These are phyloP conservation scores for Termitomyces eurrhizus DNA, from an alignment of 768 basidiomycete species.

Conservation along the genomic window DNA sequence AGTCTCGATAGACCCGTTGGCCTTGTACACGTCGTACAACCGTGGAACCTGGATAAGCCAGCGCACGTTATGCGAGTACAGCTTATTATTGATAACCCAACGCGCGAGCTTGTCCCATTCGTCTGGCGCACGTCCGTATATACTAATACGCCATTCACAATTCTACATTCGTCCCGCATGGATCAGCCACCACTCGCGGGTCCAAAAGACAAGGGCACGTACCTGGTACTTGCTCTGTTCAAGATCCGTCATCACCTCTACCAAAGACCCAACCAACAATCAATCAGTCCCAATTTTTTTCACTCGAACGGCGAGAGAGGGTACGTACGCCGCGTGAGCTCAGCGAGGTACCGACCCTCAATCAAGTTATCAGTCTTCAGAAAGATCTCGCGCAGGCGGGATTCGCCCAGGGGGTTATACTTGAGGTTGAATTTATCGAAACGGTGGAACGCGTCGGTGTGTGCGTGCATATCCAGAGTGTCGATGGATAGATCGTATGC, in stretches of 20 bases:
- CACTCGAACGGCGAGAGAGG: too few relatives aligned
- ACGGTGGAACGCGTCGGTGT: conserved; percentile 96
- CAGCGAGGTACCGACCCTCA: conserved; percentile 89
- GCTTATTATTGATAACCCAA: conserved; percentile 93
- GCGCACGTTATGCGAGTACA: conserved; percentile 94
- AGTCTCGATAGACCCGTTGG: conserved; percentile 73
- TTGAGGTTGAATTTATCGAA: conserved; percentile 98
- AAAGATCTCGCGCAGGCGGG: conserved; percentile 93
- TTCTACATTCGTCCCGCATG: conserved; percentile 43
- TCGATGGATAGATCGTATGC: conserved; percentile 99
- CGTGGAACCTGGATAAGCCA: conserved; percentile 98
- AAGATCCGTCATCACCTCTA: conserved; percentile 96
- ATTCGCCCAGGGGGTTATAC: conserved; percentile 97
- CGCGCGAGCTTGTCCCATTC: conserved; percentile 99
- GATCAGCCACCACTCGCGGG: too few relatives aligned
- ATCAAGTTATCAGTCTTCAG: conserved; percentile 97
- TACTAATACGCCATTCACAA: conserved; percentile 95
- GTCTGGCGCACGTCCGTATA: conserved; percentile 76
- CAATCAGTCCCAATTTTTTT: too few relatives aligned
- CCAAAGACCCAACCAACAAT: too few relatives aligned
- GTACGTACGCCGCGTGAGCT: conserved; percentile 77
- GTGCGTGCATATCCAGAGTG: conserved; percentile 99
- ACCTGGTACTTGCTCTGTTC: conserved; percentile 99
- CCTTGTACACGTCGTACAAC: conserved; percentile 93
- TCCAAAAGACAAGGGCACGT: neutral